Percentiles rank a stretch among this genome's conserved stretches.
Evolutionary conservation across 768 basidiomycete genomes (phyloP).

Genomic region (Filobasidium floriforme): DNA sequence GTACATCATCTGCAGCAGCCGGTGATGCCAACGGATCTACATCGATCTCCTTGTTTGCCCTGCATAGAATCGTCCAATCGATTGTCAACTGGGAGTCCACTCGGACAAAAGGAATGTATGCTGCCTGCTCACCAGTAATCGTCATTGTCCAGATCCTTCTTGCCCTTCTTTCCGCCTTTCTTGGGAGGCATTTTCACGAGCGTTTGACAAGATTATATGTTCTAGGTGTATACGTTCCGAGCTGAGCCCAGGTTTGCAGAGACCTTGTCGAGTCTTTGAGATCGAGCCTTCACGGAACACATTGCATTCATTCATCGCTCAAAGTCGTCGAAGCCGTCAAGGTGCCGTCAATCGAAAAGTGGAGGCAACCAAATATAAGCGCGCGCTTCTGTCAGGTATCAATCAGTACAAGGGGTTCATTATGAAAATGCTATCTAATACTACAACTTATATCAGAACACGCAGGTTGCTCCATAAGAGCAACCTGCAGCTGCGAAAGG

Average conservation of each 20-base stretch:
- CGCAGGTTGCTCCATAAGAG: too few species aligned
- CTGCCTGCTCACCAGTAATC: conserved; percentile 61
- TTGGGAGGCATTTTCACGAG: conserved; percentile 54
- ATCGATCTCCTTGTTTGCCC: conserved; percentile 40
- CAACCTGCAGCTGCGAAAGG: too few species aligned
- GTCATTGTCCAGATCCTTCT: conserved; percentile 72
- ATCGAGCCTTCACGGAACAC: too few species aligned
- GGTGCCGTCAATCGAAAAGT: neutral
- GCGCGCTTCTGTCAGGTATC: neutral
- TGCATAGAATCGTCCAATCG: neutral
- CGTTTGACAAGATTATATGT: neutral
- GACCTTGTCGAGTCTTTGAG: too few species aligned
- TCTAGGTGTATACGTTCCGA: neutral
- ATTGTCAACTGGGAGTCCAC: neutral
- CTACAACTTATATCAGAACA: too few species aligned
- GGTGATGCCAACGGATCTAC: conserved; percentile 21
- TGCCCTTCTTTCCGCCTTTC: conserved; percentile 73
- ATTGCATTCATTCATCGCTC: neutral
- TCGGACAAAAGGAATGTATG: conserved; percentile 8
- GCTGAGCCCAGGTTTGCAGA: neutral
- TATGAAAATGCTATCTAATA: too few species aligned
- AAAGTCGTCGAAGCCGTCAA: too few species aligned
- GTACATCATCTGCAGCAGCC: neutral
- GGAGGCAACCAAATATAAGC: conserved; percentile 5
- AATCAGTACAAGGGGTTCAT: too few species aligned